Evolutionary conservation across 768 basidiomycete genomes (phyloP).

Genomic region (Mycena belliarum): DNA sequence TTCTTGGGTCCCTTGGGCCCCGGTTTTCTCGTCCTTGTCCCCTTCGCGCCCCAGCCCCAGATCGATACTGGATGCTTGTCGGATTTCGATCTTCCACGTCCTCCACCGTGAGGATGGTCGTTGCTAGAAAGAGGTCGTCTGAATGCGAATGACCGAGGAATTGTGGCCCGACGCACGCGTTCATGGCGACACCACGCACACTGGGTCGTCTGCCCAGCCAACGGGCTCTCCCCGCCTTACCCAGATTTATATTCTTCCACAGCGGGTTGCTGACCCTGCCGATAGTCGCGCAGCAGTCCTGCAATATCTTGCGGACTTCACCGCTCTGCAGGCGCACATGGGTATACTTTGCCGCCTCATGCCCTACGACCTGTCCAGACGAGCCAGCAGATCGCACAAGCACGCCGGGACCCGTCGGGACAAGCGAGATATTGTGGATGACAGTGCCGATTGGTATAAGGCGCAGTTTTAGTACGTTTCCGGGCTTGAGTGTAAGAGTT

Average conservation of each 20-base stretch:
- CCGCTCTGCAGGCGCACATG: constrained; percentile 90
- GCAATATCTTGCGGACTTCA: constrained; percentile 84
- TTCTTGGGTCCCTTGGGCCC: constrained; percentile 89
- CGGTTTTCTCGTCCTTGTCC: constrained; percentile 89
- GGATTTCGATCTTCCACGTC: constrained; percentile 96
- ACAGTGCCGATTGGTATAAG: constrained; percentile 91
- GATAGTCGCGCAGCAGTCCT: constrained; percentile 84
- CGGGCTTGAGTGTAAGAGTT: constrained; percentile 79
- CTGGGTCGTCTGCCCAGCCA: constrained; percentile 86
- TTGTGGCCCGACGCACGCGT: constrained; percentile 66
- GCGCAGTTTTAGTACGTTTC: constrained; percentile 89
- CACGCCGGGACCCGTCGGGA: constrained; percentile 71
- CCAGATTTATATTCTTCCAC: constrained; percentile 81
- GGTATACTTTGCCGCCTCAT: constrained; percentile 71
- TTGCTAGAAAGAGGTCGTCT: constrained; percentile 43
- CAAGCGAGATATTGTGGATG: constrained; percentile 83
- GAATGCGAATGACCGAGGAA: not conserved
- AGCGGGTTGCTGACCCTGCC: constrained; percentile 90
- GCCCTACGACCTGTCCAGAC: constrained; percentile 77
- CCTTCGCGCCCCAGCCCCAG: constrained; percentile 93
- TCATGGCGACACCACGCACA: constrained; percentile 97
- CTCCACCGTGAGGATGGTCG: constrained; percentile 96
- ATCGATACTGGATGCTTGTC: constrained; percentile 91
- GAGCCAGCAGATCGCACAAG: constrained; percentile 91
- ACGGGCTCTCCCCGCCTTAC: constrained; percentile 88